A percentile compares a stretch with the other conserved stretches of the same genome.
phyloP scores from a whole-genome alignment of 495 filamentous ascomycete genomes.

The Delitschia confertaspora region DNA sequence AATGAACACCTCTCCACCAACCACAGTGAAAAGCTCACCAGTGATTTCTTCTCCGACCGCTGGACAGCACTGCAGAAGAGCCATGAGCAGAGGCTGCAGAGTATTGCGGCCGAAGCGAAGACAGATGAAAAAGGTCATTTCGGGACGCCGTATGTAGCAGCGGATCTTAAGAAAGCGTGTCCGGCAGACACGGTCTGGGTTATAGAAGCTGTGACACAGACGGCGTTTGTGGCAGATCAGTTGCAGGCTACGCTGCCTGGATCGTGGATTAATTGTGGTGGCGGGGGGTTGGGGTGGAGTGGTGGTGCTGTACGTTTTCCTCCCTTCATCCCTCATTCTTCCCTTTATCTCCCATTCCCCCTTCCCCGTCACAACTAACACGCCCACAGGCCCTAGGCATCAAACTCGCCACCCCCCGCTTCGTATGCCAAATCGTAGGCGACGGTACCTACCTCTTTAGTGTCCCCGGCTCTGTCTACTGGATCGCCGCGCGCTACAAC shows the following conservation, averaged over 20 bases:
- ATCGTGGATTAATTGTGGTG: conserved; percentile 88
- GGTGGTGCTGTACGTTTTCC: conserved; percentile 51
- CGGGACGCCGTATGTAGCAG: conserved; percentile 61
- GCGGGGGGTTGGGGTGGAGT: conserved; percentile 92
- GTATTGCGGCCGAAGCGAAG: conserved; percentile 48
- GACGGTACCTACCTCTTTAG: conserved; percentile 86
- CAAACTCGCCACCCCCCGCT: conserved; percentile 78
- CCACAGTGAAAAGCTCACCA: conserved; percentile 29
- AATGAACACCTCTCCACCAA: conserved; percentile 43
- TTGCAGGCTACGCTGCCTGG: conserved; percentile 68
- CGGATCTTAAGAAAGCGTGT: conserved; percentile 52
- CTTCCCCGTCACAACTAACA: neutral
- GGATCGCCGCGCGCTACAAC: conserved; percentile 77
- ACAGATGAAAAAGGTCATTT: conserved; percentile 54
- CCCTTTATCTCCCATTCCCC: neutral
- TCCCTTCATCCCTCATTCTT: neutral
- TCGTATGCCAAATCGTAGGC: conserved; percentile 88
- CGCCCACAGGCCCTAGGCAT: conserved; percentile 52
- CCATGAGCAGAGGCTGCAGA: conserved; percentile 52
- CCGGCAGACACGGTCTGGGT: conserved; percentile 68
- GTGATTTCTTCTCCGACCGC: conserved; percentile 32
- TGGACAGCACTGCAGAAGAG: conserved; percentile 50
- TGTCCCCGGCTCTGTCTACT: conserved; percentile 85
- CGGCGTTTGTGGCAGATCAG: conserved; percentile 68
- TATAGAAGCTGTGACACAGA: conserved; percentile 83